These are phyloP conservation scores for Solanum virginianum DNA, from an alignment of 257 asterid genomes.

Conservation along the genomic window DNA sequence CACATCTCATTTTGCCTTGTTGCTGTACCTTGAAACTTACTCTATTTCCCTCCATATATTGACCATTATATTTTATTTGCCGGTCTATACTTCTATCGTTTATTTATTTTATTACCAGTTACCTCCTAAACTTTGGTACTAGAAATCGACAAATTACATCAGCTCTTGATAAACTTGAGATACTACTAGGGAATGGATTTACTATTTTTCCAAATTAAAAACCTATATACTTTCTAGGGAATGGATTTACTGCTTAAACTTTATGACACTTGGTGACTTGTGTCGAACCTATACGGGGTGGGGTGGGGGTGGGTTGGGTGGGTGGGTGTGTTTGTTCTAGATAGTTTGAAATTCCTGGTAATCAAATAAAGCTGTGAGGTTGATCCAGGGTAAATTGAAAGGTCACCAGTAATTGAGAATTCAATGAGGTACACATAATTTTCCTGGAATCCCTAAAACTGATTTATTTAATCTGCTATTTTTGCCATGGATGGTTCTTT, in stretches of 20 bases:
- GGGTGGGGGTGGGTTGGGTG: too few relatives aligned
- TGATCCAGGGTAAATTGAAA: not conserved
- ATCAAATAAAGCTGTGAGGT: not conserved
- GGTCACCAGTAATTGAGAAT: not conserved
- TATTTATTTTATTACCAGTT: not conserved
- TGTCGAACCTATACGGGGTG: not conserved
- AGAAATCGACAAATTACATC: not conserved
- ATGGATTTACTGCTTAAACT: not conserved
- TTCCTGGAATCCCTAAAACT: not conserved
- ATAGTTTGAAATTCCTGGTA: not conserved
- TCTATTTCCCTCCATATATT: not conserved
- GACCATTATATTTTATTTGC: not conserved
- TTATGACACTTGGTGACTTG: not conserved
- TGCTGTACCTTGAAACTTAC: not conserved
- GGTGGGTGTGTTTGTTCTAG: not conserved
- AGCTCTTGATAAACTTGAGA: not conserved
- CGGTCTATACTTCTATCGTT: not conserved
- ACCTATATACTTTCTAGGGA: too few relatives aligned
- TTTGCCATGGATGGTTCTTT: not conserved
- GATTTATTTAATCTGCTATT: not conserved
- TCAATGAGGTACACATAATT: not conserved
- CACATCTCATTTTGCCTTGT: not conserved
- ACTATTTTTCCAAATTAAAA: too few relatives aligned
- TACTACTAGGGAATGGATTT: not conserved
- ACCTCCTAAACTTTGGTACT: not conserved